Base-by-base conservation (phyloP, 2,329 filamentous ascomycete species). In the Emmonsia crescens region DNA sequence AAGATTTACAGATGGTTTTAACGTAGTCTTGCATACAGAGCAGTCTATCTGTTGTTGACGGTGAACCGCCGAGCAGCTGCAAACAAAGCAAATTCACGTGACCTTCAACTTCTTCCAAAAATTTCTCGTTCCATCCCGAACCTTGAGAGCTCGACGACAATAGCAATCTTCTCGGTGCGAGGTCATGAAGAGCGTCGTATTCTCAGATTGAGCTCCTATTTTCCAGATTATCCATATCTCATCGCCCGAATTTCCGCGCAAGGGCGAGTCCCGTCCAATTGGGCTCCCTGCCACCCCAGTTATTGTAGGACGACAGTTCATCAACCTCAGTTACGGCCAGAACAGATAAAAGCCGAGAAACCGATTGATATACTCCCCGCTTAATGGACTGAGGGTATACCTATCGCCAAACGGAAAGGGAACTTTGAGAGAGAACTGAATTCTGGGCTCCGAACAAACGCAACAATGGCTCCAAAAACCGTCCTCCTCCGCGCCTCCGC, bases 381-480 rank as follows among this genome's bases (percentile, higher is more conserved):
- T 14, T 24, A 38, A 10, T 38, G 33, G n/a, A 24, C 33, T 36
- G 52, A 55, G n/a, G 33, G 52, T 21, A 5, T 27, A n/a, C n/a
- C n/a, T n/a, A 24, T 33, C 33, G n/a, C 31, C 31, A 38, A 55
- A 14, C 38, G n/a, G 8, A 6, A 24, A 36, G 19, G 9, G n/a
- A 55, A 55, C 8, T 12, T 38, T 2, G 33, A 2, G 31, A 36
- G 19, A 33, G 9, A 54, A 36, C 5, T 6, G 9, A 54, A 36
- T 10, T 6, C 46, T 27, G 12, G 21, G 21, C 4, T 27, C 27
- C 27, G 8, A 33, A n/a, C 49, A 52, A 48, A 19, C 29, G 29
- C 46, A 52, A 61, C 40, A n/a, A 61, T 61, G 60, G 10, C 27
- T 40, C 60, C 60, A 21, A 57, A 38, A 49, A 58, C 52, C 1